phyloP scores from a whole-genome alignment of 2,329 filamentous ascomycete genomes.

The Colletotrichum graminicola region DNA sequence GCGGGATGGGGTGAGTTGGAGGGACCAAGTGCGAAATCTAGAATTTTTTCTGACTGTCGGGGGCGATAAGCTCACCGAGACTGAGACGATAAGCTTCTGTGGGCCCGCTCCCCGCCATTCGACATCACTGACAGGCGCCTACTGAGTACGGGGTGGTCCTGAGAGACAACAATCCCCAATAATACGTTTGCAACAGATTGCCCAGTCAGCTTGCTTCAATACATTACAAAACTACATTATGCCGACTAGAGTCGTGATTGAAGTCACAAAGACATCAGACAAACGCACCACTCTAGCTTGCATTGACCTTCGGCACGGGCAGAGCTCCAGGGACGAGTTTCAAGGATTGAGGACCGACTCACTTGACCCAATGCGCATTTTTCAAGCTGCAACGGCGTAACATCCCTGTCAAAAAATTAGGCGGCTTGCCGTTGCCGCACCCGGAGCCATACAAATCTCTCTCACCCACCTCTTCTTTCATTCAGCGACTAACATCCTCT shows the following conservation, averaged over 20 bases:
- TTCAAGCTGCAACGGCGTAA: conserved; percentile 2
- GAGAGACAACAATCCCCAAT: not conserved
- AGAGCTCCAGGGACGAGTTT: not conserved
- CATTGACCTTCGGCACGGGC: not conserved
- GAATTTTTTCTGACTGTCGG: conserved; percentile 43
- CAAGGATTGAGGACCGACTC: not conserved
- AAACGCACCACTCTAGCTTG: no score
- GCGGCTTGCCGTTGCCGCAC: conserved; percentile 38
- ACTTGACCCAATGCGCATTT: conserved; percentile 20
- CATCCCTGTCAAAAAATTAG: conserved; percentile 32
- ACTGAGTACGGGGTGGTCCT: not conserved
- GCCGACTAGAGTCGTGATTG: not conserved
- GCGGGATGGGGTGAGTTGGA: conserved; percentile 17
- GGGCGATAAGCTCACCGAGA: conserved; percentile 42
- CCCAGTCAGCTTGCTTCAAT: not conserved
- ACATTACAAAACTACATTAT: not conserved
- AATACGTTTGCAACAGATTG: not conserved
- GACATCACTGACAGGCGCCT: conserved; percentile 16
- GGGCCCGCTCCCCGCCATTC: conserved; percentile 32
- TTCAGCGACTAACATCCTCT: conserved; percentile 28
- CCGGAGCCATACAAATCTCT: conserved; percentile 27
- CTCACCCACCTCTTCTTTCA: conserved; percentile 7
- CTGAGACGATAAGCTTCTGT: conserved; percentile 39
- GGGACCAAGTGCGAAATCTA: conserved; percentile 35
- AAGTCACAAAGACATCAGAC: not conserved